These are phyloP conservation scores for Hypoxylon lienhwacheense DNA, from an alignment of 495 filamentous ascomycete species.

Conservation along the genomic window DNA sequence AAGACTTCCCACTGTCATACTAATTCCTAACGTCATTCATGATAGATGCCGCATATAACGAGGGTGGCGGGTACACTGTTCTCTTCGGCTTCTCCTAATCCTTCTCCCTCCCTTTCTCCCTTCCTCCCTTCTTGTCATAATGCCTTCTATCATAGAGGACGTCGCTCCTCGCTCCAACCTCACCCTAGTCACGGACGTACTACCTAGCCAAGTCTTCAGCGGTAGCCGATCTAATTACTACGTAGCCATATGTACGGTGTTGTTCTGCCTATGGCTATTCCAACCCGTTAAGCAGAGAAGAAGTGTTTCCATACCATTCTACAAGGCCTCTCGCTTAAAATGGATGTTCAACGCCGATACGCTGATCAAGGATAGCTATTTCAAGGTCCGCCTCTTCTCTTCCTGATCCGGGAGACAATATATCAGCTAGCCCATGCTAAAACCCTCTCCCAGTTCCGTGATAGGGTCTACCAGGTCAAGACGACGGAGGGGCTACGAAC, in stretches of 20 bases:
- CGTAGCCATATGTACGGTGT: conserved; percentile 26
- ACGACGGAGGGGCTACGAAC: conserved; percentile 44
- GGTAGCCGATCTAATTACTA: conserved; percentile 38
- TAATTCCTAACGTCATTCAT: conserved; percentile 6
- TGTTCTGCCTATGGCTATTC: conserved; percentile 36
- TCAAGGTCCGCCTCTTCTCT: conserved; percentile 29
- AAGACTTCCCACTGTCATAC: not conserved
- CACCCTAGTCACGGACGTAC: conserved; percentile 21
- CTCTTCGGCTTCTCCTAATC: conserved; percentile 10
- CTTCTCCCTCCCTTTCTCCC: not conserved
- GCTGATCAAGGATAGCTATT: conserved; percentile 41
- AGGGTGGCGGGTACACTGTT: conserved; percentile 4
- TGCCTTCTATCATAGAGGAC: conserved; percentile 35
- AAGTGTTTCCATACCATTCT: conserved; percentile 36
- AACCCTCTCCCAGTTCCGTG: conserved; percentile 34
- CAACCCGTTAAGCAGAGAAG: conserved; percentile 29
- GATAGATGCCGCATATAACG: conserved; percentile 8
- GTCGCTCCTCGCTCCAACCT: conserved; percentile 27
- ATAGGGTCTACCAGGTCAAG: conserved; percentile 44
- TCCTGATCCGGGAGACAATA: not conserved
- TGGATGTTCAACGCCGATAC: conserved; percentile 45
- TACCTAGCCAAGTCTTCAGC: conserved; percentile 20
- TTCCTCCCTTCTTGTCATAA: conserved; percentile 3
- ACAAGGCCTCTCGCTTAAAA: conserved; percentile 38
- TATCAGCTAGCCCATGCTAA: conserved; percentile 19